phyloP scores from a whole-genome alignment of 805 yeast species.

The Nakazawaea wyomingensis region DNA sequence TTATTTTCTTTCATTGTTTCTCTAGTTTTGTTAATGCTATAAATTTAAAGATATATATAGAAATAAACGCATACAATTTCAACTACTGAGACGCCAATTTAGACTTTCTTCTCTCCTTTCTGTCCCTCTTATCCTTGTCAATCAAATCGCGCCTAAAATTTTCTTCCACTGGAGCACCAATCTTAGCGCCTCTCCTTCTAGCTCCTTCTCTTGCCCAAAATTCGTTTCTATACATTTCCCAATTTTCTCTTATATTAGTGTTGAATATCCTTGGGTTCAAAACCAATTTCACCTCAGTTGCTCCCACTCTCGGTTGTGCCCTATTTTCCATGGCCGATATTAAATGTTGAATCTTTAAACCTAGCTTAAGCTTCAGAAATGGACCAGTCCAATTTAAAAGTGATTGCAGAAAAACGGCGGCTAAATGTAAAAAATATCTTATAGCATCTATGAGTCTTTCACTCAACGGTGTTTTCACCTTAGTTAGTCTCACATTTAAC shows the following conservation, averaged over 20 bases:
- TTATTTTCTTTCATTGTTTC: background rate
- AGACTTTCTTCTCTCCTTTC: constrained; percentile 34
- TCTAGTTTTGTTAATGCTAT: background rate
- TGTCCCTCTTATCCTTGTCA: constrained; percentile 34
- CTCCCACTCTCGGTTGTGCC: constrained; percentile 63
- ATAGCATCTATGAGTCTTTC: constrained; percentile 29
- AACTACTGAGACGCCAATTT: constrained; percentile 6
- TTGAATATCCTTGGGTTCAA: constrained; percentile 77
- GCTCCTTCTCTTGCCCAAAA: constrained; percentile 87
- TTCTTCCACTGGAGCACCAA: constrained; percentile 9
- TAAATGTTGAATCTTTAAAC: constrained; percentile 1
- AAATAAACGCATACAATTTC: background rate
- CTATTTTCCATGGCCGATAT: constrained; percentile 23
- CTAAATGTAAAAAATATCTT: constrained; percentile 1
- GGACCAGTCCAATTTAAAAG: constrained; percentile 8
- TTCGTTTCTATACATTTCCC: constrained; percentile 92
- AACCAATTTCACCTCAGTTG: constrained; percentile 73
- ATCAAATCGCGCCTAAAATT: constrained; percentile 25
- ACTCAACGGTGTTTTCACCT: constrained; percentile 39
- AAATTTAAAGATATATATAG: background rate
- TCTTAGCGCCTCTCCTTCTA: constrained; percentile 35
- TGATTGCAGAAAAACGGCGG: background rate
- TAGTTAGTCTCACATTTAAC: constrained; percentile 71
- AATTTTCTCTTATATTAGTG: constrained; percentile 81
- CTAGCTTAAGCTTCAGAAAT: constrained; percentile 4